These are phyloP conservation scores for Diaporthe helianthi DNA, from an alignment of 2,329 filamentous ascomycete species.

Conservation along the genomic window DNA sequence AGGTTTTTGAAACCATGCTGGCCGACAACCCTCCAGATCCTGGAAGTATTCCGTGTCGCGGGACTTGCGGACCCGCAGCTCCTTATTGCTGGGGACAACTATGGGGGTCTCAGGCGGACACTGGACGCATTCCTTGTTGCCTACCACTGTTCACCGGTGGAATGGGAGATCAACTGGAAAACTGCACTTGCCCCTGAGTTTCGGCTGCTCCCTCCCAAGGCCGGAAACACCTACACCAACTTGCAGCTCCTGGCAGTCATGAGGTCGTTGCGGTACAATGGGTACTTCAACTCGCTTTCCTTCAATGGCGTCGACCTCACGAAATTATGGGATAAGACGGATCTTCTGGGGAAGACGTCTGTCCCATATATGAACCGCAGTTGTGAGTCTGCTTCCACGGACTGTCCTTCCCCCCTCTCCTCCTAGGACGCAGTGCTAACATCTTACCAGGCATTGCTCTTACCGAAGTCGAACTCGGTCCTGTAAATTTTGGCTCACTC, in stretches of 20 bases:
- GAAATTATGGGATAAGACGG: slow-evolving; percentile 48
- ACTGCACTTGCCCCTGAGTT: slow-evolving; percentile 59
- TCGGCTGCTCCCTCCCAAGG: slow-evolving; percentile 54
- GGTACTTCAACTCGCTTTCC: slow-evolving; percentile 65
- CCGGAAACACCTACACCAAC: slow-evolving; percentile 51
- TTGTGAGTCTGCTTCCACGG: slow-evolving; percentile 45
- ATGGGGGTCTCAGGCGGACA: slow-evolving; percentile 61
- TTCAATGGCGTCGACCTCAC: slow-evolving; percentile 60
- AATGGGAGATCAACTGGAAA: slow-evolving; percentile 60
- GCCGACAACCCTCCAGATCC: slow-evolving; percentile 62
- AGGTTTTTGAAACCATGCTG: slow-evolving; percentile 64
- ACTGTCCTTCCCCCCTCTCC: not conserved
- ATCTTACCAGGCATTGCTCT: slow-evolving; percentile 51
- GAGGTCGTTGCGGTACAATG: slow-evolving; percentile 64
- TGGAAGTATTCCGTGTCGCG: slow-evolving; percentile 59
- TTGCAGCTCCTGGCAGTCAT: slow-evolving; percentile 64
- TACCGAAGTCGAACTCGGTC: slow-evolving; percentile 55
- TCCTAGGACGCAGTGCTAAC: slow-evolving; percentile 36
- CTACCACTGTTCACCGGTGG: slow-evolving; percentile 56
- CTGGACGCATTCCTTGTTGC: slow-evolving; percentile 62
- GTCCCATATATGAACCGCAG: slow-evolving; percentile 61
- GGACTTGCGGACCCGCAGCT: slow-evolving; percentile 61
- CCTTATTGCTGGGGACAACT: slow-evolving; percentile 59
- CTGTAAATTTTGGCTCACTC: slow-evolving; percentile 57
- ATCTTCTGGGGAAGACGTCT: slow-evolving; percentile 53